Conservation (phyloP, 805 yeast species). For the Nakazawaea ernobii region DNA sequence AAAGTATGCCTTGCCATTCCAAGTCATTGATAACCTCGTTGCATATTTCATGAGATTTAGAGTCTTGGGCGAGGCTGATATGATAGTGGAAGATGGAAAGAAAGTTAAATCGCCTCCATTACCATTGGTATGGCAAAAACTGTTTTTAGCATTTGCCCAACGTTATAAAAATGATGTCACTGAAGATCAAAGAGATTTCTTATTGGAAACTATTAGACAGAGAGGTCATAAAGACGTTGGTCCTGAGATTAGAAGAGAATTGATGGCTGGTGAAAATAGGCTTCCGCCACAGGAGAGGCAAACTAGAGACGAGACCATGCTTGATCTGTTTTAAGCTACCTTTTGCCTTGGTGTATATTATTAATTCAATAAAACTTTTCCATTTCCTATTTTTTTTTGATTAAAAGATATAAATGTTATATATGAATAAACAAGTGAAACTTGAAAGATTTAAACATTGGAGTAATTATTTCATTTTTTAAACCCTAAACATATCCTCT, state of each 20-base stretch:
- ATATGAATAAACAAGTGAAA: no score
- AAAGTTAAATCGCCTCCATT: conserved; percentile 47
- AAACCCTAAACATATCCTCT: no score
- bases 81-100: conserved; percentile 30
- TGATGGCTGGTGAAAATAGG: conserved; percentile 79
- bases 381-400: no score
- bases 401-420: no score
- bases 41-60: conserved; percentile 92
- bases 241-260: conserved; percentile 91
- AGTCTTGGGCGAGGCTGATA: conserved; percentile 36
- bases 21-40: conserved; percentile 90
- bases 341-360: not conserved
- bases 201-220: conserved; percentile 84
- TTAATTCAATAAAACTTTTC: not conserved
- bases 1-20: conserved; percentile 94
- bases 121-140: conserved; percentile 98
- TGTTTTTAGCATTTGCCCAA: conserved; percentile 90
- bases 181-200: conserved; percentile 95
- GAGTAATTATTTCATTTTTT: no score
- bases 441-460: no score
- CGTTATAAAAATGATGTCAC: conserved; percentile 96
- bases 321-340: conserved; percentile 21
- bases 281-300: conserved; percentile 1
- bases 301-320: conserved; percentile 25
- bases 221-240: conserved; percentile 86